phyloP scores from a whole-genome alignment of 2,329 filamentous ascomycete genomes.

The Dothistroma pini region DNA sequence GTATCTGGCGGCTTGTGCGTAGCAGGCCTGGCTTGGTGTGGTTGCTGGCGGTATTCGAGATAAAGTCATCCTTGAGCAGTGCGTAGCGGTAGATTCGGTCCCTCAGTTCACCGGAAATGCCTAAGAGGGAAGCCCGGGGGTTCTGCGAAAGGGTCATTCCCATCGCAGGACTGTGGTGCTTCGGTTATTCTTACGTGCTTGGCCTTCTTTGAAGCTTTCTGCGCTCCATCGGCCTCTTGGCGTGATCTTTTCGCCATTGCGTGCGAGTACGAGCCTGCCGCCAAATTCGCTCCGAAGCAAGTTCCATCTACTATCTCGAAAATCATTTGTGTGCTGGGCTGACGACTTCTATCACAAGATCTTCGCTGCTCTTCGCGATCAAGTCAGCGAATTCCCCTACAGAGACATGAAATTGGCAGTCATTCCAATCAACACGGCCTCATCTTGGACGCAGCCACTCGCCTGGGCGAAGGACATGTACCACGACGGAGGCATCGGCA shows the following conservation, averaged over 20 bases:
- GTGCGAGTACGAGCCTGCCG: too few species aligned
- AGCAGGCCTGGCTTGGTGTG: slow-evolving; percentile 41
- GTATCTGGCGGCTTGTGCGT: slow-evolving; percentile 41
- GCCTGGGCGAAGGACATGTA: too few species aligned
- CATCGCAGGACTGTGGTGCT: too few species aligned
- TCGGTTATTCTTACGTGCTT: too few species aligned
- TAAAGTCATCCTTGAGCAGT: slow-evolving; percentile 33
- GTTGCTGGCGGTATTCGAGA: slow-evolving; percentile 35
- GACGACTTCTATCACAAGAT: not conserved
- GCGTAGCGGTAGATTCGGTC: slow-evolving; percentile 44
- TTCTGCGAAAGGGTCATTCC: not conserved
- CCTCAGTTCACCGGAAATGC: slow-evolving; percentile 40
- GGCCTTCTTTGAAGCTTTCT: too few species aligned
- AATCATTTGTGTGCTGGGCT: not conserved
- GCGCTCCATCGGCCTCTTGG: too few species aligned
- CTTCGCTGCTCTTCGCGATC: not conserved
- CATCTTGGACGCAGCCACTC: too few species aligned
- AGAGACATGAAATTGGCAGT: too few species aligned
- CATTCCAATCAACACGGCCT: too few species aligned
- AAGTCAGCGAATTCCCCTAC: not conserved
- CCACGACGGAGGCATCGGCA: too few species aligned
- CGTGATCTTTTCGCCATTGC: too few species aligned
- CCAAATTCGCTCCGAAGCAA: not conserved
- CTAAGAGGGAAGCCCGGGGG: slow-evolving; percentile 23
- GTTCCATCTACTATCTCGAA: not conserved